Evolutionary conservation across 2,329 filamentous ascomycete genomes (phyloP), one percentile per base, ranked within the genome.

Genomic region (Emergomyces orientalis): DNA sequence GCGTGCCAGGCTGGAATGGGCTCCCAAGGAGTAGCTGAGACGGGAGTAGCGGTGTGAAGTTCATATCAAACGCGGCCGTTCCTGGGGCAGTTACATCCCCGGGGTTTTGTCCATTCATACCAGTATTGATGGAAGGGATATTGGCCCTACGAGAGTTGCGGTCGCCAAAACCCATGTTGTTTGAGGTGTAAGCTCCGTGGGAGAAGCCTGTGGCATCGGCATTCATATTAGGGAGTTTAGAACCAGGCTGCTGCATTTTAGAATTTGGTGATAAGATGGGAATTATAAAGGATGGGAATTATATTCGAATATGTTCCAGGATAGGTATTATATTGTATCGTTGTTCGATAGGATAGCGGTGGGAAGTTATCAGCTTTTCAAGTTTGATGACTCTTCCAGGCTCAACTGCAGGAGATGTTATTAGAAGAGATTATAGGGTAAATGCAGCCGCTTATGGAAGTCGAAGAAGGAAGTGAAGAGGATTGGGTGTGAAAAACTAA

Each of bases 1-100:
- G 93, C 5, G 90, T 96, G 51, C 92, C 94, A 17, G 94, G 91
- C 78, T 97, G 94, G 78, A 97, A 97, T 22, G 94, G 94, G 76
- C 91, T 97, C 57, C 94, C 94, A 59, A 97, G 88, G 32, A 99
- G 86, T 70, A 99, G 82, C 78, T 97, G 91, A 41, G 93, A 97
- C 43, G 94, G 94, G 45, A 99, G 85, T 68, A 99, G 84, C 67
- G 94, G 93, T 13, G 94, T 97, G 77, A 97, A 97, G 78, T 97
- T 94, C 93, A 97, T 97, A 73, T 97, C 94, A 73, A 91, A 96
- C 52, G 85, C 91, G 59, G 63, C 91, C 59, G 64, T 93, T 52
- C 89, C 91, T 19, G 94, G 92, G 30, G 89, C 93, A 68, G 88
- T 82, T 85, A 96, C 86, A 67, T 96, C 91, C 70, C 83, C 84